Evolutionary conservation across 305 asterid genomes (phyloP).

Genomic region (Fraxinus ornus): DNA sequence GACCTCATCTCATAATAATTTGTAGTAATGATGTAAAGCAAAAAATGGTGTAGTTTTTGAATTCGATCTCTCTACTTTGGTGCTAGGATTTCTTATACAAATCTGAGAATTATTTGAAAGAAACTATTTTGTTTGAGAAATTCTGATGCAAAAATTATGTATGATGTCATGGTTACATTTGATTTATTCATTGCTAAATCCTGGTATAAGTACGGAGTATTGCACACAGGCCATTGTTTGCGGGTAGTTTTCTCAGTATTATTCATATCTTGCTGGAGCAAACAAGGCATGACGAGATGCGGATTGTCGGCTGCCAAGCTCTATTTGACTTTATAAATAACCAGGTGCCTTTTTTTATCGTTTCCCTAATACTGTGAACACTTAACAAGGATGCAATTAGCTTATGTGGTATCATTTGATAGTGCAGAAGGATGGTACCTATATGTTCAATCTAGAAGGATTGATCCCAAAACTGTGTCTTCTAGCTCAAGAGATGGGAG

Average conservation of each 20-base stretch:
- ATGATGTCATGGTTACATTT: conserved; percentile 12
- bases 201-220: conserved; percentile 22
- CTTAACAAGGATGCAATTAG: conserved; percentile 15
- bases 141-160: conserved; percentile 11
- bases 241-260: conserved; percentile 69
- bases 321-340: conserved; percentile 74
- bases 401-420: conserved; percentile 27
- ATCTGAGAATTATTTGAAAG: background rate
- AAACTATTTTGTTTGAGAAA: background rate
- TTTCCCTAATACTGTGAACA: background rate
- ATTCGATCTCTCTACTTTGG: conserved; percentile 10
- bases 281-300: conserved; percentile 61
- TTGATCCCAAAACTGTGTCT: conserved; percentile 73
- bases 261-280: conserved; percentile 66
- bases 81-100: background rate
- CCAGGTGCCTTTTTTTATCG: conserved; percentile 48
- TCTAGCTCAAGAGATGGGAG: conserved; percentile 77
- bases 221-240: conserved; percentile 70
- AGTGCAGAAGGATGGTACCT: conserved; percentile 64
- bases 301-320: conserved; percentile 61
- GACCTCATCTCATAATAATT: background rate
- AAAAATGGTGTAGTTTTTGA: background rate
- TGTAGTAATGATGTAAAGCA: conserved; percentile 10
- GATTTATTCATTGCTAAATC: conserved; percentile 11
- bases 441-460: conserved; percentile 73